These are phyloP conservation scores for Carex sylvatica DNA, from an alignment of 202 grass and related monocot genomes.

Conservation along the genomic window DNA sequence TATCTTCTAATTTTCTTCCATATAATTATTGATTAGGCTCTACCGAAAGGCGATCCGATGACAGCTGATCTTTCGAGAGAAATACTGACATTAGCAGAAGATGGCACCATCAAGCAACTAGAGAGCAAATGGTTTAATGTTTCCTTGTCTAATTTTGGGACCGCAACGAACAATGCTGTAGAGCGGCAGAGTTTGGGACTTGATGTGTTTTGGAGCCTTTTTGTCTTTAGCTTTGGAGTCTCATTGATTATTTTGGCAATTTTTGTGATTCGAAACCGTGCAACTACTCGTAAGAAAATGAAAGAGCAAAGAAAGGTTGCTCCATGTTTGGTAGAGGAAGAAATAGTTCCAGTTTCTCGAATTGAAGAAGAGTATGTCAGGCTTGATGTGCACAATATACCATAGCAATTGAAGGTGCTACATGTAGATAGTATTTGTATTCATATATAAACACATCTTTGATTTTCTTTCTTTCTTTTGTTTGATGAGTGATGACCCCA, in stretches of 20 bases:
- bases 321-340: neutral
- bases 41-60: conserved; percentile 23
- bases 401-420: neutral
- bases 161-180: neutral
- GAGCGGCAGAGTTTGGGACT: conserved; percentile 9
- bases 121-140: conserved; percentile 26
- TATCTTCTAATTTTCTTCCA: too few relatives aligned
- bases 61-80: conserved; percentile 26
- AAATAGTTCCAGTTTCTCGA: neutral
- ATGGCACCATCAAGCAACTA: conserved; percentile 25
- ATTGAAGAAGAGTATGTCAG: neutral
- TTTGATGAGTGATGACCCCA: too few relatives aligned
- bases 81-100: conserved; percentile 23
- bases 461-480: too few relatives aligned
- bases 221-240: conserved; percentile 3
- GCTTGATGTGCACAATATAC: neutral
- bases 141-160: conserved; percentile 14
- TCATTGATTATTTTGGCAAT: neutral
- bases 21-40: conserved; percentile 15
- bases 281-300: neutral
- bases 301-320: neutral
- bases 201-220: conserved; percentile 6
- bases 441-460: too few relatives aligned
- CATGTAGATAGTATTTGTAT: neutral
- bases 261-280: neutral